phyloP scores from a whole-genome alignment of 805 yeast species.

The Barnettozyma californica region DNA sequence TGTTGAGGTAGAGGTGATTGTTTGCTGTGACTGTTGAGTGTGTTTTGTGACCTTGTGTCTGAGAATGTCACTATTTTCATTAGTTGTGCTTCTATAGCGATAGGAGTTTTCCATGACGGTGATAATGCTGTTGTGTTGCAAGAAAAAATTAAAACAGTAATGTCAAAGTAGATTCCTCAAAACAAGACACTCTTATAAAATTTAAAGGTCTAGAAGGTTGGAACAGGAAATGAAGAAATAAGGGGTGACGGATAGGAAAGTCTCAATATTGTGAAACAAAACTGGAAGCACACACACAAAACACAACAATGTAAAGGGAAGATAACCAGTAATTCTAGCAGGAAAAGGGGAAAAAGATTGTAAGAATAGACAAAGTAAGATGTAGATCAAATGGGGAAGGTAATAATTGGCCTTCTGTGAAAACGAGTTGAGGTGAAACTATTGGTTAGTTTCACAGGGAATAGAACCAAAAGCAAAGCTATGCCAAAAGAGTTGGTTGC shows the following conservation, averaged over 20 bases:
- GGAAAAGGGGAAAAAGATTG: background rate
- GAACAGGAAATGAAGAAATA: background rate
- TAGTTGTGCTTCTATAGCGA: conserved; percentile 17
- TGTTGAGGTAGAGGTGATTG: background rate
- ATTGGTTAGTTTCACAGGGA: background rate
- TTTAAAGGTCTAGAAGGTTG: background rate
- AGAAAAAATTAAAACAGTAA: background rate
- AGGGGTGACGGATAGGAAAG: background rate
- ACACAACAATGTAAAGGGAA: background rate
- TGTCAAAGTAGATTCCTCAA: background rate
- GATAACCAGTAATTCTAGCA: background rate
- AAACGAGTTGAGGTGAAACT: background rate
- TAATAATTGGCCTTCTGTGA: background rate
- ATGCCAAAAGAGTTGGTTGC: background rate
- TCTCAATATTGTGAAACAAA: background rate
- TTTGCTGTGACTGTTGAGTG: conserved; percentile 2
- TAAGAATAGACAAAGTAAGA: background rate
- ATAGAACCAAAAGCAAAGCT: background rate
- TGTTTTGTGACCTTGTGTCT: conserved; percentile 16
- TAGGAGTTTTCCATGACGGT: conserved; percentile 14
- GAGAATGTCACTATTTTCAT: conserved; percentile 21
- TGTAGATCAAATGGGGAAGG: background rate
- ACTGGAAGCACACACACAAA: background rate
- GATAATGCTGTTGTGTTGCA: background rate
- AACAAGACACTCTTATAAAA: background rate